A percentile compares a stretch with the other conserved stretches of the same genome.
Evolutionary conservation across 768 basidiomycete species (phyloP).

Genomic region (Mycena kentingensis): DNA sequence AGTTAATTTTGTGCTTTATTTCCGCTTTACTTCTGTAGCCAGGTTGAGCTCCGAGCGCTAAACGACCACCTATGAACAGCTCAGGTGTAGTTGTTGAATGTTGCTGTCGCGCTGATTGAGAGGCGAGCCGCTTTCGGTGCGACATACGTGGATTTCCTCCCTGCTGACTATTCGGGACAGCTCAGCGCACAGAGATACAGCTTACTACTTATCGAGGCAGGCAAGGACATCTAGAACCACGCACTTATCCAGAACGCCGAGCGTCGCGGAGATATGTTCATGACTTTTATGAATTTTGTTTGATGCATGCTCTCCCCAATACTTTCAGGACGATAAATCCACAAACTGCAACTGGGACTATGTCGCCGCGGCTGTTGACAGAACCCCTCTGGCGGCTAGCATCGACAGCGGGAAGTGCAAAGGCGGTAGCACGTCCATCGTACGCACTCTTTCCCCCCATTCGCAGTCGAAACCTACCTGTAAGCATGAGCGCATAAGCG

Average conservation of each 20-base stretch:
- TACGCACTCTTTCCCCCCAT: not conserved
- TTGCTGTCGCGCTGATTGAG: too few relatives aligned
- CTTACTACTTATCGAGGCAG: conserved; percentile 19
- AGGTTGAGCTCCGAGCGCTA: too few relatives aligned
- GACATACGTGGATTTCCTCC: too few relatives aligned
- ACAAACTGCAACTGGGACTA: conserved; percentile 23
- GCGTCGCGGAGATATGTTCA: conserved; percentile 11
- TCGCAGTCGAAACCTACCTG: too few relatives aligned
- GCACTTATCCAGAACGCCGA: conserved; percentile 15
- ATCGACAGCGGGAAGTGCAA: conserved; percentile 20
- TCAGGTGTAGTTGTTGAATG: too few relatives aligned
- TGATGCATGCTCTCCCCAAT: not conserved
- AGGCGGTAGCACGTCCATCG: conserved; percentile 15
- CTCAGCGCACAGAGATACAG: conserved; percentile 15
- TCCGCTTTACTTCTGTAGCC: too few relatives aligned
- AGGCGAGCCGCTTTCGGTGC: too few relatives aligned
- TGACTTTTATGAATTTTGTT: not conserved
- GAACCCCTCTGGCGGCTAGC: conserved; percentile 5
- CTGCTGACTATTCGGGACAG: too few relatives aligned
- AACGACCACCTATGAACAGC: too few relatives aligned
- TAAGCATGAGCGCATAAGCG: too few relatives aligned
- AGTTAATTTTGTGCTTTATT: too few relatives aligned
- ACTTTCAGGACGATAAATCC: conserved; percentile 7
- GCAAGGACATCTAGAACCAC: conserved; percentile 16
- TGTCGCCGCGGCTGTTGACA: conserved; percentile 6